phyloP scores from a whole-genome alignment of 306 rosid species.

The Cicer arietinum region DNA sequence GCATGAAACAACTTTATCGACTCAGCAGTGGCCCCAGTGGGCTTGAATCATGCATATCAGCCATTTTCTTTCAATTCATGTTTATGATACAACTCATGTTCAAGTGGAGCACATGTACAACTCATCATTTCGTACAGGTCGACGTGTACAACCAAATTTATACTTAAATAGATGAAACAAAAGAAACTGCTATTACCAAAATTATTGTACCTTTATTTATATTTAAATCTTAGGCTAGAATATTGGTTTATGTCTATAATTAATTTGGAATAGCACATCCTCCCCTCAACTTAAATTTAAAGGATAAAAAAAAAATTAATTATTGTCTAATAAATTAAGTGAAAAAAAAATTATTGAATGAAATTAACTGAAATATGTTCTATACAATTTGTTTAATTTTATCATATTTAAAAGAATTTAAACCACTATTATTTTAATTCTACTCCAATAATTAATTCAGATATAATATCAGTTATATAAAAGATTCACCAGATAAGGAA shows the following conservation, averaged over 20 bases:
- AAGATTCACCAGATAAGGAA: no score
- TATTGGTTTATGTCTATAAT: neutral
- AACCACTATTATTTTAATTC: no score
- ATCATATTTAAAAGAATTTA: no score
- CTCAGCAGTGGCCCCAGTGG: neutral
- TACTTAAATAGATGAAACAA: conserved; percentile 5
- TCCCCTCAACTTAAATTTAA: no score
- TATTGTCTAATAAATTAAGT: no score
- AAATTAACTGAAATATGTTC: no score
- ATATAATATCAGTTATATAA: no score
- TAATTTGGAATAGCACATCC: neutral
- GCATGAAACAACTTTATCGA: conserved; percentile 33
- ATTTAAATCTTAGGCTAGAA: neutral
- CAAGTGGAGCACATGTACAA: neutral
- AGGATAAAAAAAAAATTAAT: no score
- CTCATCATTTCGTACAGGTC: neutral
- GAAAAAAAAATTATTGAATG: no score
- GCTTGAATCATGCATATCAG: neutral
- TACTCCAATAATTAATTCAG: no score
- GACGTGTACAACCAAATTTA: neutral
- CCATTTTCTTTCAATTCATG: neutral
- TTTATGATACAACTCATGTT: neutral
- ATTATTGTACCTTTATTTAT: neutral
- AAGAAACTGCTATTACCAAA: neutral
- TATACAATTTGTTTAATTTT: no score